Evolutionary conservation across 2,329 filamentous ascomycete genomes (phyloP).

Genomic region (Metarhizium humberi): DNA sequence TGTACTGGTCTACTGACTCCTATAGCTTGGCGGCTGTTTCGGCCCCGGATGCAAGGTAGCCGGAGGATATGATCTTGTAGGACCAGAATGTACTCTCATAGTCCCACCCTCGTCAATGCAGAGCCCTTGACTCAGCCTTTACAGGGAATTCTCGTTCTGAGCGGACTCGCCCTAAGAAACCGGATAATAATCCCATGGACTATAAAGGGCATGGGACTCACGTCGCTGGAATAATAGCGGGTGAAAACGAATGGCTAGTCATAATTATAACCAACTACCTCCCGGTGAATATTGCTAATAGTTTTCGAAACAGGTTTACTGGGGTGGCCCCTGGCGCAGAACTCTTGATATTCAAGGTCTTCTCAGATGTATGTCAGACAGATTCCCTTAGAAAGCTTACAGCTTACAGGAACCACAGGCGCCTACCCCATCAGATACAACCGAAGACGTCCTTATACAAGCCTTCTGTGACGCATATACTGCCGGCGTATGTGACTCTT

Average conservation of each 20-base stretch:
- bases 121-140: neutral
- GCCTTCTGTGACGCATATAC: constrained; percentile 26
- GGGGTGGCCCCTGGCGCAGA: constrained; percentile 36
- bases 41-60: constrained; percentile 27
- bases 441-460: constrained; percentile 26
- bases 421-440: constrained; percentile 11
- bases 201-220: constrained; percentile 12
- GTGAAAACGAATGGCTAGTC: constrained; percentile 25
- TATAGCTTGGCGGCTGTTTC: constrained; percentile 28
- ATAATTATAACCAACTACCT: neutral
- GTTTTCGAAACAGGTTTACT: constrained; percentile 21
- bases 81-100: constrained; percentile 18
- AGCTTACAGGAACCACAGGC: neutral
- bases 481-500: constrained; percentile 16
- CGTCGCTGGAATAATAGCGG: constrained; percentile 40
- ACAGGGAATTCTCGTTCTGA: constrained; percentile 4
- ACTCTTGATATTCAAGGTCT: constrained; percentile 34
- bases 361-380: constrained; percentile 21
- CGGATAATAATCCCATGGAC: constrained; percentile 19
- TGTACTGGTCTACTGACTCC: neutral
- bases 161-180: constrained; percentile 16
- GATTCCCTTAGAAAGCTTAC: no score
- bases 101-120: neutral
- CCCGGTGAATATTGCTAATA: neutral
- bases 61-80: constrained; percentile 29